Evolutionary conservation across 1,284 basidiomycete genomes (phyloP).

Genomic region (Moniliophthora roreri): DNA sequence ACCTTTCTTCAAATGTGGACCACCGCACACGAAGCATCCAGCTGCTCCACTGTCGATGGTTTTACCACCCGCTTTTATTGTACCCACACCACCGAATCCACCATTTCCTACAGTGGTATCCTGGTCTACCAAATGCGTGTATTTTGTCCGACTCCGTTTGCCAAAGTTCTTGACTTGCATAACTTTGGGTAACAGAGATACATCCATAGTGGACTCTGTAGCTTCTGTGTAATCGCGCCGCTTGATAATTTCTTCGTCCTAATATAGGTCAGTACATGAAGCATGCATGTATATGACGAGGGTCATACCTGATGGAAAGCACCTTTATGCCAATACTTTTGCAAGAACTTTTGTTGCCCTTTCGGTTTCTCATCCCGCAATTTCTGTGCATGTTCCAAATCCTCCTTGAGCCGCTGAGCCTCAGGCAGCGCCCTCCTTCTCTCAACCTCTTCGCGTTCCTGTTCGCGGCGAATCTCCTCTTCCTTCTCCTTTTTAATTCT

Average conservation of each 20-base stretch:
- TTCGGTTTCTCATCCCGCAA: constrained; percentile 82
- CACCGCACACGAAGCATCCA: constrained; percentile 91
- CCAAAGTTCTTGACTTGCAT: constrained; percentile 99
- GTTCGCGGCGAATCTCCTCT: constrained; percentile 72
- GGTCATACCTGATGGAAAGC: constrained; percentile 88
- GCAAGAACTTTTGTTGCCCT: constrained; percentile 89
- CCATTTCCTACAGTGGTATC: constrained; percentile 75
- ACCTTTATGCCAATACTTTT: constrained; percentile 99
- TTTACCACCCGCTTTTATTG: constrained; percentile 56
- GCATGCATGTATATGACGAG: background rate
- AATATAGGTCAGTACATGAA: constrained; percentile 8
- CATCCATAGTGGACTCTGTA: constrained; percentile 84
- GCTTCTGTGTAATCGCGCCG: constrained; percentile 87
- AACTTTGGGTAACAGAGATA: constrained; percentile 85
- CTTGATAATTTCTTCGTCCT: constrained; percentile 89
- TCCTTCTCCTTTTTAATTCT: constrained; percentile 93
- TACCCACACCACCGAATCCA: constrained; percentile 68
- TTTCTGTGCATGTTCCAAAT: constrained; percentile 82
- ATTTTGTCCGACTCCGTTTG: constrained; percentile 89
- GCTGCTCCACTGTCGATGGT: constrained; percentile 44
- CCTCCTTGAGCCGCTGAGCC: constrained; percentile 87
- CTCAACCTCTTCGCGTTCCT: constrained; percentile 89
- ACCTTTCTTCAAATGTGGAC: constrained; percentile 89
- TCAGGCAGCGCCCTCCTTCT: constrained; percentile 89
- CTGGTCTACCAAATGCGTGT: constrained; percentile 93